Evolutionary conservation across 2,329 filamentous ascomycete species (phyloP).

Genomic region (Stagonosporopsis vannaccii): DNA sequence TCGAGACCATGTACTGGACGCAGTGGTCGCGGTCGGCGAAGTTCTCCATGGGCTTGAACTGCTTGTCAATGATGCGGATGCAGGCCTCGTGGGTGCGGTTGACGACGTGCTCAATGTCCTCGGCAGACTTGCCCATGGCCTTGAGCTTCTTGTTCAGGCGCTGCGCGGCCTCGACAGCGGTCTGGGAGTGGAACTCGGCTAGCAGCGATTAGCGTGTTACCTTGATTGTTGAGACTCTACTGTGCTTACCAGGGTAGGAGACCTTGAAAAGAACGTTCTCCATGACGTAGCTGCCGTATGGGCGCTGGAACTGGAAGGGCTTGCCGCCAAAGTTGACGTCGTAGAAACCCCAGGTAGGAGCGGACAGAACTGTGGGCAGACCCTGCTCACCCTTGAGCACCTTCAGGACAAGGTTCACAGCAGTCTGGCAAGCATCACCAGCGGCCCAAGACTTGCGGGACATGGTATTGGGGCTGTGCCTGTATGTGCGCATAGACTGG

Average conservation of each 20-base stretch:
- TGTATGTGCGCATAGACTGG: conserved; percentile 94
- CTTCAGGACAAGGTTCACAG: conserved; percentile 89
- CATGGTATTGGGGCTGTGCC: conserved; percentile 99
- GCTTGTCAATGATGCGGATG: conserved; percentile 99
- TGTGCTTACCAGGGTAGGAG: conserved; percentile 82
- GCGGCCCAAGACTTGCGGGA: conserved; percentile 99
- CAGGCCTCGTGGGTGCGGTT: conserved; percentile 98
- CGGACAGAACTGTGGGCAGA: conserved; percentile 89
- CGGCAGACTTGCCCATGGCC: conserved; percentile 84
- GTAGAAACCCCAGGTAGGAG: conserved; percentile 97
- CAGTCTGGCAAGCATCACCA: conserved; percentile 95
- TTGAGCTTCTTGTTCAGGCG: conserved; percentile 85
- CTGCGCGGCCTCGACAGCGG: conserved; percentile 92
- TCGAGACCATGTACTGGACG: conserved; percentile 96
- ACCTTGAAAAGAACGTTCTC: conserved; percentile 99
- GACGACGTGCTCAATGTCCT: conserved; percentile 87
- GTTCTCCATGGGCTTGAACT: conserved; percentile 99
- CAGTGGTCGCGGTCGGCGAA: conserved; percentile 99
- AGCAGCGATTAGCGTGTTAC: conserved; percentile 30
- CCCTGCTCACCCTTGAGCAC: conserved; percentile 91
- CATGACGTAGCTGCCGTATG: conserved; percentile 99
- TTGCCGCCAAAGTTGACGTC: conserved; percentile 97
- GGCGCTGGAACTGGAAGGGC: conserved; percentile 88
- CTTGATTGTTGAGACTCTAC: background rate
- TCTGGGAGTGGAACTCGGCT: conserved; percentile 98